Conservation (phyloP, 306 rosid species). For the Amphicarpaea edgeworthii region DNA sequence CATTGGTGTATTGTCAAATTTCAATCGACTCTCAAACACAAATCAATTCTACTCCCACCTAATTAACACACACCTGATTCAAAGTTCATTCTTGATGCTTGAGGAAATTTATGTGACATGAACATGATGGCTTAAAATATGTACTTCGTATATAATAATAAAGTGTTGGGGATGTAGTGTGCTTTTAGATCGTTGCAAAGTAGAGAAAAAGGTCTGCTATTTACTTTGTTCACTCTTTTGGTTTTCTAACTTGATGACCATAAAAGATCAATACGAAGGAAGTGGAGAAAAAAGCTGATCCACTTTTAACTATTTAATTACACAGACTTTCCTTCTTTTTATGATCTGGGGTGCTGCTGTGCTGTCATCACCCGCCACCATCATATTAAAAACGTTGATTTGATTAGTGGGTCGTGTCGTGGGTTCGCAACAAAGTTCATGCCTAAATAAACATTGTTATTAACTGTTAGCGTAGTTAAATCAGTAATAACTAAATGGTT, state of each 20-base stretch:
- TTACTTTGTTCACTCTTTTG: background rate
- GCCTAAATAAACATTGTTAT: no score
- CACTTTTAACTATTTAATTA: constrained; percentile 49
- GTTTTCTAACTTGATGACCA: constrained; percentile 28
- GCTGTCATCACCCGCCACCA: constrained; percentile 30
- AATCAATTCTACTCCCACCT: constrained; percentile 13
- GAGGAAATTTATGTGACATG: background rate
- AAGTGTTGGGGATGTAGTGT: constrained; percentile 8
- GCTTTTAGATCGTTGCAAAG: constrained; percentile 47
- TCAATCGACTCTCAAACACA: constrained; percentile 23
- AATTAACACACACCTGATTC: background rate
- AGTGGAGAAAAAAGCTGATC: constrained; percentile 50
- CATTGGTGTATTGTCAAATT: constrained; percentile 40
- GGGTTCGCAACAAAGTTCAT: background rate
- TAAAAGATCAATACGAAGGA: background rate
- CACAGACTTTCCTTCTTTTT: constrained; percentile 40
- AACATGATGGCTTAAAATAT: background rate
- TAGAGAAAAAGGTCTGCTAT: constrained; percentile 43
- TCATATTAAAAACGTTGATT: background rate
- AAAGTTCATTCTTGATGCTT: constrained; percentile 4
- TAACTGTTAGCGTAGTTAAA: no score
- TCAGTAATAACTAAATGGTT: no score
- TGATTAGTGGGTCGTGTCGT: background rate
- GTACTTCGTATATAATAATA: constrained; percentile 1
- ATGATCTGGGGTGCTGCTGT: constrained; percentile 33